Base-by-base conservation (phyloP, 305 asterid genomes). In the Plantago rigida region DNA sequence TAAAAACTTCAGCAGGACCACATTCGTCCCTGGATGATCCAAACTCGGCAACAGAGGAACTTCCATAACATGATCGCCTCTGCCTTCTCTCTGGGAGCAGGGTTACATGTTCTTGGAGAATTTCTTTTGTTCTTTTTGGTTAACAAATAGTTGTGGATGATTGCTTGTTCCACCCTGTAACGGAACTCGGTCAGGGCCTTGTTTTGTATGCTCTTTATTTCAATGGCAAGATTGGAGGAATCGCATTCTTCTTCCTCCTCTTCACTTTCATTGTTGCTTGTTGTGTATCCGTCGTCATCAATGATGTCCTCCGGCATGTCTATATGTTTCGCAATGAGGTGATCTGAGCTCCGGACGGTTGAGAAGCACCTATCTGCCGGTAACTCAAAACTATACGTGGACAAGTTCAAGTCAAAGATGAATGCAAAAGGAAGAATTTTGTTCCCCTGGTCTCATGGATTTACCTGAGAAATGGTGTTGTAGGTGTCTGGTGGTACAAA, bases 1-100 rank as follows among this genome's bases (percentile, higher is more conserved):
- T 73, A 91, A 73, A 73, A 91, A 88, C 62, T 88, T 91, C 71
- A 59, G 59, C 4, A 91, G 82, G 65, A 88, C 69, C 12, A 60
- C 62, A 59, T 91, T 84, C 3, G 87, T 79, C n/a, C 79, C 85
- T 5, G 60, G 69, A 34, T 81, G 77, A 24, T 79, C 83, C n/a
- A 61, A 66, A 24, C 83, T 74, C 0, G 89, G 89, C 52, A 87
- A 68, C 4, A 91, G 59, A 28, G 96, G 92, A 51, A 86, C 78
- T 0, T 94, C 98, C 98, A 91, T 28, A 91, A 55, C 0, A 60
- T 69, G 69, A 81, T 58, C 6, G 71, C 78, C 57, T 53, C 39
- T 65, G 71, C 45, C 11, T 59, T 73, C 19, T 61, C 54, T 0
- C 14, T 58, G 0, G 39, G 39, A 5, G 39, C 7, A 3, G 7